Evolutionary conservation across 192 early-diverging fungal genomes (phyloP), one percentile per base, ranked within the genome.

Genomic region (Podochytrium sp.): DNA sequence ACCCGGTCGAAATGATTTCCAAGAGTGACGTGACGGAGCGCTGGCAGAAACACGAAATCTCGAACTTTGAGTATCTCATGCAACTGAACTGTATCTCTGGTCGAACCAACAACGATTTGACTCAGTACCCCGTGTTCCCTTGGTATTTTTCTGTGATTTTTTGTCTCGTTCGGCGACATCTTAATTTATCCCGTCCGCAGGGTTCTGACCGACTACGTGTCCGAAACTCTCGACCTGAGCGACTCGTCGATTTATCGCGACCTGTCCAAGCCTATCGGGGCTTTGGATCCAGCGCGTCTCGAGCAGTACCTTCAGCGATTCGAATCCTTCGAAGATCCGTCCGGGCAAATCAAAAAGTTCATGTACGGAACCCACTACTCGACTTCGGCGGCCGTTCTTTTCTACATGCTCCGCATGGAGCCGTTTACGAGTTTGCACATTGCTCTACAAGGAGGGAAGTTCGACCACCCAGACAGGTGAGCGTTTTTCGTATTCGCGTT

Each of bases 311-410:
- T 87, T 23, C 88, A 90, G 67, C 73, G 89, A 12, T 88, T 84
- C 78, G 72, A 85, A 66, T 68, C 82, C 3, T 90, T 89, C 73
- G 89, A 90, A 73, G 90, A 91, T 63, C 90, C 90, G 1, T 63
- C 76, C 2, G 83, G 83, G 2, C 64, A 68, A 5, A 82, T 86
- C 29, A 80, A 85, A 58, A 82, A 84, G 47, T 96, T 96, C 80
- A 93, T 95, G 60, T 98, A 98, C 76, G 96, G 95, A n/a, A 96
- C 95, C 10, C 96, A 98, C 76, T 98, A 98, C 78, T 95, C 93
- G 0, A 97, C 94, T 4, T 92, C 96, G 0, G 93, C 93, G 79
- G 90, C 92, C 51, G 94, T 96, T 1, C 90, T 94, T 27, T 94
- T 92, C 33, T 98, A 93, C 72, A 75, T 98, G 61, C 87, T 98